phyloP scores from a whole-genome alignment of 2,329 filamentous ascomycete genomes.

The Colletotrichum australisinense region DNA sequence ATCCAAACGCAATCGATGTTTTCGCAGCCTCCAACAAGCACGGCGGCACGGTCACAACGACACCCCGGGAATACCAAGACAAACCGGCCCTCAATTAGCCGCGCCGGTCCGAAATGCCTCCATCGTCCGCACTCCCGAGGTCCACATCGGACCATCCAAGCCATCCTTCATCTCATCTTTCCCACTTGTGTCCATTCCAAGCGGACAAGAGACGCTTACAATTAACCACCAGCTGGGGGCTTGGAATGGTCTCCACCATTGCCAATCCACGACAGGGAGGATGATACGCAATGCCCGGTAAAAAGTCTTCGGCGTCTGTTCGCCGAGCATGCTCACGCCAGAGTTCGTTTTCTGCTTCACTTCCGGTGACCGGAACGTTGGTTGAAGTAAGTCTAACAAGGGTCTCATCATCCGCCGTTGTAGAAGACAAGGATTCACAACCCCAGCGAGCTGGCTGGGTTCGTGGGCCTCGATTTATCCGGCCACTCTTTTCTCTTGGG shows the following conservation, averaged over 20 bases:
- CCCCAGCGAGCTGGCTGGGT: not conserved
- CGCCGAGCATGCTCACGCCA: not conserved
- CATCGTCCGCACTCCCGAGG: not conserved
- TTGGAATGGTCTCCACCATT: not conserved
- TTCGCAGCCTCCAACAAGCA: not conserved
- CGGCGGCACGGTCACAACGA: not conserved
- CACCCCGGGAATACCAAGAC: constrained; percentile 3
- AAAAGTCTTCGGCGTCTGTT: not conserved
- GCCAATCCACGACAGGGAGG: not conserved
- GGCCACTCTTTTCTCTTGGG: not conserved
- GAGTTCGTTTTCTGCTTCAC: no score
- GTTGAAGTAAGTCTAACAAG: not conserved
- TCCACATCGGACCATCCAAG: constrained; percentile 24
- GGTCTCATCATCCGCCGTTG: not conserved
- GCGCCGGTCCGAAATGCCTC: constrained; percentile 28
- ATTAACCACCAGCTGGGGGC: not conserved
- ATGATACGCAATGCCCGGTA: not conserved
- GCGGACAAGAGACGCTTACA: not conserved
- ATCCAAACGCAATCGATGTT: not conserved
- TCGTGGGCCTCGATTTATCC: constrained; percentile 29
- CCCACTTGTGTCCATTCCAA: constrained; percentile 7
- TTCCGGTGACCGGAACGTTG: not conserved
- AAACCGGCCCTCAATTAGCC: constrained; percentile 21
- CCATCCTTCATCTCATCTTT: constrained; percentile 23
- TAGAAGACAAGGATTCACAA: not conserved